Evolutionary conservation across 306 rosid genomes (phyloP), one percentile per base, ranked within the genome.

Genomic region (Pueraria montana): DNA sequence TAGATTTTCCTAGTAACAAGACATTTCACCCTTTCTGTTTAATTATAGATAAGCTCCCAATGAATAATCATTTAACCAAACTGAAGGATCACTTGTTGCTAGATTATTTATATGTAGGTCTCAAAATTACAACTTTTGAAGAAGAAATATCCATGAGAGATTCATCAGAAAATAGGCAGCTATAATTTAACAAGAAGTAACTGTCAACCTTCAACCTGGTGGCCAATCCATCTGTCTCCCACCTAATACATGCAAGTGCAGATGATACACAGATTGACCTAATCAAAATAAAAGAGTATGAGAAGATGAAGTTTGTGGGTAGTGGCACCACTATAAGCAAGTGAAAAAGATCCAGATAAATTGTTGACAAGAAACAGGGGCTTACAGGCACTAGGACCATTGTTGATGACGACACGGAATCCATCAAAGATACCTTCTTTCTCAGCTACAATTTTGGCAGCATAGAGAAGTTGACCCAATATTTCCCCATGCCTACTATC

Each of bases 231-330:
- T 68, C 80, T 88, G 90, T 85, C 97, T 94, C 75, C 98, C 98
- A 77, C 97, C 98, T 11, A 91, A 83, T 69, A 94, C 92, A 82
- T 94, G 98, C 94, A 94, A 83, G 91, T 94, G 98, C 82, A 94
- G 90, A 89, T 94, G 98, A 82, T 92, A 94, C 53, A 94, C 98
- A 67, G 95, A 92, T 89, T 94, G 98, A 83, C 97, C 97, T 94
- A 79, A 38, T 77, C 49, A 73, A 68, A 78, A 76, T 20, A 66
- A 78, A 40, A 50, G 78, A 82, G 72, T 36, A 24, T 10, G 23
- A 71, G 50, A 50, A 48, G 43, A 48, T 3, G 6, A 26, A 72
- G 43, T 24, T 45, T 20, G 68, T 3, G 9, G 18, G 11, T 14
- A 63, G 59, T 3, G 50, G 63, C 30, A 74, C 32, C 36, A 67